Base-by-base conservation (phyloP, 1,284 basidiomycete species). In the Cryptococcus wingfieldii region DNA sequence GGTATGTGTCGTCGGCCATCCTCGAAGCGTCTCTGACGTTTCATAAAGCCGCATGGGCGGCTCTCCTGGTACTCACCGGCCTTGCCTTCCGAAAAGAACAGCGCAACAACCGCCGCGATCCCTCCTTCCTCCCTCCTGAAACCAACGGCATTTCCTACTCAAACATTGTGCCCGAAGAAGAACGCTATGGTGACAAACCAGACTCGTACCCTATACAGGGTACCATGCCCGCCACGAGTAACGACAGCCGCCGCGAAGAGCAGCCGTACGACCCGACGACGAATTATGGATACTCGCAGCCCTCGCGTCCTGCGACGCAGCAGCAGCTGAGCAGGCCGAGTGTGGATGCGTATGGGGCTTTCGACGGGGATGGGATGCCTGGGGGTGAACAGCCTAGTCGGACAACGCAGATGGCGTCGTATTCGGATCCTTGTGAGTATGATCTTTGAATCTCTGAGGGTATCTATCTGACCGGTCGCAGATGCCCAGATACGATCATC, bases 321-420 rank as follows among this genome's bases (percentile, higher is more conserved):
- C 64, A 31, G n/a, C 47, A 31, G n/a, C 27, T 37, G 47, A 58
- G 56, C 5, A 80, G 90, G 47, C 84, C 83, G 5, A 89, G 87
- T 62, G 83, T 91, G 75, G 89, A 92, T 66, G 84, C 84, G 8
- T 91, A 92, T 66, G 90, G 90, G 48, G 89, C 89, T 18, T 92
- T 92, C 87, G 83, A 69, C 78, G 79, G 62, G 63, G 72, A 73
- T 59, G 64, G 84, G 25, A 63, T 70, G 78, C 62, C 74, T 4
- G 61, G 69, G 38, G 67, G 43, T 4, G 55, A 59, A 79, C 82
- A 61, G 19, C 78, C 89, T 38, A 91, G 89, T 72, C 79, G 89
- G 66, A 92, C 90, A 51, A 91, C 92, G 89, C 66, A 76, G 56
- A 54, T 75, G 60, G 75, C 72, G 0, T 34, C 31, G 31, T 34